phyloP scores from a whole-genome alignment of 495 filamentous ascomycete genomes.

The Neurospora pannonica region DNA sequence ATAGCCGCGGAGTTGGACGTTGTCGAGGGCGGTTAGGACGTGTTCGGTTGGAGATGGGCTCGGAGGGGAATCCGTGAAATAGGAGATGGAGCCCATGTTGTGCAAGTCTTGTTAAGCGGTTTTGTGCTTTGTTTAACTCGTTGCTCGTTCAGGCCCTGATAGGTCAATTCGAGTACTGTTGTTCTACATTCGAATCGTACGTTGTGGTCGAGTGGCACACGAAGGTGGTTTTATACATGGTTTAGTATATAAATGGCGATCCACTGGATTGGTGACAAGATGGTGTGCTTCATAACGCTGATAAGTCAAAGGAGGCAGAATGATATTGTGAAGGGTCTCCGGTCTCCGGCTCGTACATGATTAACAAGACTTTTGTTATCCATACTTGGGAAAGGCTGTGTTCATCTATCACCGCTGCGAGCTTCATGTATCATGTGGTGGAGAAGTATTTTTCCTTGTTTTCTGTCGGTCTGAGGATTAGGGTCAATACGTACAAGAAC shows the following conservation, averaged over 20 bases:
- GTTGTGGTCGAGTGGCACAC: neutral
- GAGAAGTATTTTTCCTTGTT: neutral
- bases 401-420: neutral
- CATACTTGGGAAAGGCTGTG: neutral
- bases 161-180: neutral
- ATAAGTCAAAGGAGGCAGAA: neutral
- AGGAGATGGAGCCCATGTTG: neutral
- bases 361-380: neutral
- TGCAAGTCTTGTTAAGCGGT: neutral
- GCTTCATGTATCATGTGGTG: neutral
- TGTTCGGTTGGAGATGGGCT: neutral
- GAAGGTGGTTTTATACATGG: neutral
- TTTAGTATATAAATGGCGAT: neutral
- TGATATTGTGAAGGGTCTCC: neutral
- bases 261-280: neutral
- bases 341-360: neutral
- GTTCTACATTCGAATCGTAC: neutral
- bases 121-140: neutral
- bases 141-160: neutral
- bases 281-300: neutral
- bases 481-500: neutral
- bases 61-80: neutral
- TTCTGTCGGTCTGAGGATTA: neutral
- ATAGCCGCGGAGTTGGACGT: neutral
- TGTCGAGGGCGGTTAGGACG: neutral